Conservation (phyloP, 805 yeast genomes). For the Maudiozyma pseudohumilis region DNA sequence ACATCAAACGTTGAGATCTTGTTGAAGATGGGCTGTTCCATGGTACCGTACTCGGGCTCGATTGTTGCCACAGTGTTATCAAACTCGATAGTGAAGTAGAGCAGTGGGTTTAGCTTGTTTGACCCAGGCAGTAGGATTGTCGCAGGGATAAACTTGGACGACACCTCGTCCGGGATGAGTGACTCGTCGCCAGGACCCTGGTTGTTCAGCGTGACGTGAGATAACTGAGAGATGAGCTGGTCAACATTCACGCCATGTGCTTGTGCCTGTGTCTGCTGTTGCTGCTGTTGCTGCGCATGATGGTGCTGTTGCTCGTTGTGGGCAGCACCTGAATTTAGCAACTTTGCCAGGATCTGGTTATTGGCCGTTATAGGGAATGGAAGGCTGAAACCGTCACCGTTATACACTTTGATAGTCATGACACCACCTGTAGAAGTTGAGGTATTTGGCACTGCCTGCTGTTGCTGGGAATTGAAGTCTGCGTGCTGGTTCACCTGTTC, state of each 20-base stretch:
- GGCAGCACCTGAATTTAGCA: constrained; percentile 47
- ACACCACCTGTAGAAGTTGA: constrained; percentile 40
- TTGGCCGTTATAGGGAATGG: constrained; percentile 64
- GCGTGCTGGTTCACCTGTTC: not conserved
- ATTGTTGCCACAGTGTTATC: constrained; percentile 88
- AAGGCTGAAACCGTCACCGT: constrained; percentile 54
- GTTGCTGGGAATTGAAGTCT: not conserved
- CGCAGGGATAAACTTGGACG: constrained; percentile 38
- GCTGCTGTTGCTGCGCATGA: too few relatives aligned
- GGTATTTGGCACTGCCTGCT: constrained; percentile 7
- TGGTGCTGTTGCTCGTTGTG: constrained; percentile 8
- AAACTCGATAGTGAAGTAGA: constrained; percentile 83
- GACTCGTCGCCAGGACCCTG: constrained; percentile 29
- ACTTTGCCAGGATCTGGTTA: constrained; percentile 51
- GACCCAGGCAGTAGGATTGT: constrained; percentile 46
- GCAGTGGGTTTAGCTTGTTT: constrained; percentile 51
- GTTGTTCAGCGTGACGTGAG: constrained; percentile 19
- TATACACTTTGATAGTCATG: constrained; percentile 66
- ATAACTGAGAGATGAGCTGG: constrained; percentile 20
- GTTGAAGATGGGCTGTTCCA: constrained; percentile 72
- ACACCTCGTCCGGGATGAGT: constrained; percentile 25
- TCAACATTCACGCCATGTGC: constrained; percentile 12
- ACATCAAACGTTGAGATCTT: constrained; percentile 89
- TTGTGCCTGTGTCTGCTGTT: constrained; percentile 4
- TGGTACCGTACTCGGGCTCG: constrained; percentile 78